A percentile compares a stretch with the other conserved stretches of the same genome.
Conservation (phyloP, 805 yeast species). For the Kodamaea lidongshanica region DNA sequence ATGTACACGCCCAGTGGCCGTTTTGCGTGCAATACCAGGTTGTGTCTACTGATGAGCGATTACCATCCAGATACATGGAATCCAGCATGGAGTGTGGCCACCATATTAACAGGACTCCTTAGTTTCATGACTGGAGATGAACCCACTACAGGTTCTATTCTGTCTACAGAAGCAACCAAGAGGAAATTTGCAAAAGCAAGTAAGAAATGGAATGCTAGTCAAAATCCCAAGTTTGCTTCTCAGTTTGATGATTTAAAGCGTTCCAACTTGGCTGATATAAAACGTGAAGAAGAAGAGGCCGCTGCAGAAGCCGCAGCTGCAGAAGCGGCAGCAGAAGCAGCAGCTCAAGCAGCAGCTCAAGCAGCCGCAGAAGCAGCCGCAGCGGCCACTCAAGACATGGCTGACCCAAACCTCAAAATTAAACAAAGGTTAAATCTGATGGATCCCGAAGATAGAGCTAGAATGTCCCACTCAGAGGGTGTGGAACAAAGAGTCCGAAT, state of each 20-base stretch:
- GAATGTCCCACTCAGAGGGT: constrained; percentile 16
- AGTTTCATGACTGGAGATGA: constrained; percentile 92
- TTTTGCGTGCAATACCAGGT: constrained; percentile 70
- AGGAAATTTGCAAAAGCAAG: constrained; percentile 53
- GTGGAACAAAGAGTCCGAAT: constrained; percentile 1
- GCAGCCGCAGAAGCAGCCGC: constrained; percentile 8
- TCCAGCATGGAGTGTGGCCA: constrained; percentile 92
- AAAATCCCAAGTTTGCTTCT: constrained; percentile 50
- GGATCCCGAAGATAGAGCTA: constrained; percentile 68
- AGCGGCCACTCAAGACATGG: background rate
- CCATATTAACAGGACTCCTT: constrained; percentile 78
- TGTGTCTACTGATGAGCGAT: constrained; percentile 90
- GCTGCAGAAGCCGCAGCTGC: constrained; percentile 13
- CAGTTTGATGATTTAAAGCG: constrained; percentile 67
- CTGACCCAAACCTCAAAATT: constrained; percentile 13
- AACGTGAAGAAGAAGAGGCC: constrained; percentile 11
- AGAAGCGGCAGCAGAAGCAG: constrained; percentile 6
- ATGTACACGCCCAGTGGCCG: constrained; percentile 90
- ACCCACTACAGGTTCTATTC: constrained; percentile 75
- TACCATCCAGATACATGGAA: constrained; percentile 95
- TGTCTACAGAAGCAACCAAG: constrained; percentile 55
- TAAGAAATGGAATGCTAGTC: constrained; percentile 50
- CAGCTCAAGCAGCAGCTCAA: constrained; percentile 8
- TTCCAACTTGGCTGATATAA: constrained; percentile 32
- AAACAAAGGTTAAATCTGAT: constrained; percentile 35